Evolutionary conservation across 1,139 yeast genomes (phyloP).

Genomic region (Taiozyma sp.): DNA sequence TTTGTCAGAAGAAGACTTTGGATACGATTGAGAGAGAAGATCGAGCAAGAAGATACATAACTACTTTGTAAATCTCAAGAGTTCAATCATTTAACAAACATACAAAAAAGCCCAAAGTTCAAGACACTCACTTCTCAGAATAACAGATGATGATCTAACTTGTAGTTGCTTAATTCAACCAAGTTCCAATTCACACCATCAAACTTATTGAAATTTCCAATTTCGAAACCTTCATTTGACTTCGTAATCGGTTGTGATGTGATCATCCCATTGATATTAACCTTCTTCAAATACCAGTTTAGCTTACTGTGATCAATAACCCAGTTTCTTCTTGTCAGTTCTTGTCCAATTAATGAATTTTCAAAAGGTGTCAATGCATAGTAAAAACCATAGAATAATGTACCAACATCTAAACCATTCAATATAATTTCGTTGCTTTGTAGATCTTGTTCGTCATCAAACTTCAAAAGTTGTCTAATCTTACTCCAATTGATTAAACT

Average conservation of each 20-base stretch:
- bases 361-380: slow-evolving; percentile 52
- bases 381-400: slow-evolving; percentile 57
- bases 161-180: slow-evolving; percentile 18
- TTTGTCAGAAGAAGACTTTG: slow-evolving; percentile 59
- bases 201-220: slow-evolving; percentile 32
- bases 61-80: neutral
- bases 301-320: slow-evolving; percentile 6
- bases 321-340: slow-evolving; percentile 33
- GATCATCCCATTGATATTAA: slow-evolving; percentile 3
- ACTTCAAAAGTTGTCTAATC: slow-evolving; percentile 1
- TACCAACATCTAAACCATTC: slow-evolving; percentile 33
- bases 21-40: slow-evolving; percentile 39
- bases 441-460: neutral
- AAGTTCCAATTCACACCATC: slow-evolving; percentile 33
- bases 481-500: slow-evolving; percentile 10
- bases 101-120: neutral
- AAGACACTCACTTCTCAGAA: neutral
- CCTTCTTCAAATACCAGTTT: neutral
- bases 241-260: slow-evolving; percentile 7
- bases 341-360: slow-evolving; percentile 28
- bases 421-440: slow-evolving; percentile 29
- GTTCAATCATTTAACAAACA: neutral
- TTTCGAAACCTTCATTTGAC: slow-evolving; percentile 26
- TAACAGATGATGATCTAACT: slow-evolving; percentile 17
- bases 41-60: neutral